These are phyloP conservation scores for Carex cristatella DNA, from an alignment of 176 grass and related monocot species.

Conservation along the genomic window DNA sequence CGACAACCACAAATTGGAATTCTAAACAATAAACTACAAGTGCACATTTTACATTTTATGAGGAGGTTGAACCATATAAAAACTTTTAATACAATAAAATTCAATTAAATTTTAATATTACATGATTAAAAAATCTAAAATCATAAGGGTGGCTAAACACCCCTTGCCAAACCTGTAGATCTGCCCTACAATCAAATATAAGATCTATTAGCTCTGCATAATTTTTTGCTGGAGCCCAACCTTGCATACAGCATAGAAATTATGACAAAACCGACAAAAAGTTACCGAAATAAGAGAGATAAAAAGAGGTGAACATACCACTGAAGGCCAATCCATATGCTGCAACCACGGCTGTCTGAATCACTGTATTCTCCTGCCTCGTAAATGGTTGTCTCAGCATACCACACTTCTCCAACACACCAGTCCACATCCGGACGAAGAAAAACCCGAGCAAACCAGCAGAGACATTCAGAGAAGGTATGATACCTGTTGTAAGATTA, in stretches of 20 bases:
- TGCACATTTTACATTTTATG: too few relatives aligned
- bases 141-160: too few relatives aligned
- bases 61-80: too few relatives aligned
- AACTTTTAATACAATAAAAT: too few relatives aligned
- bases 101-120: too few relatives aligned
- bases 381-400: slow-evolving; percentile 47
- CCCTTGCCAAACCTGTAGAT: too few relatives aligned
- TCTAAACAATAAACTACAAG: too few relatives aligned
- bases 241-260: background rate
- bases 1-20: too few relatives aligned
- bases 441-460: slow-evolving; percentile 69
- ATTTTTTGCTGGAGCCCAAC: background rate
- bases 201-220: slow-evolving; percentile 7
- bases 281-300: background rate
- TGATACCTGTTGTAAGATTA: slow-evolving; percentile 74
- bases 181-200: background rate
- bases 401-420: slow-evolving; percentile 29
- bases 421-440: slow-evolving; percentile 46
- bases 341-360: slow-evolving; percentile 72
- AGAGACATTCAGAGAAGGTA: slow-evolving; percentile 75
- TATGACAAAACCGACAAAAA: background rate
- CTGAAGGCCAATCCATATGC: slow-evolving; percentile 73
- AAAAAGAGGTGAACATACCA: slow-evolving; percentile 33
- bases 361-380: slow-evolving; percentile 75
- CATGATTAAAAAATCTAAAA: too few relatives aligned